A percentile compares a stretch with the other conserved stretches of the same genome.
phyloP scores from a whole-genome alignment of 2,329 filamentous ascomycete genomes.

The Arthrobotrys musiformis region DNA sequence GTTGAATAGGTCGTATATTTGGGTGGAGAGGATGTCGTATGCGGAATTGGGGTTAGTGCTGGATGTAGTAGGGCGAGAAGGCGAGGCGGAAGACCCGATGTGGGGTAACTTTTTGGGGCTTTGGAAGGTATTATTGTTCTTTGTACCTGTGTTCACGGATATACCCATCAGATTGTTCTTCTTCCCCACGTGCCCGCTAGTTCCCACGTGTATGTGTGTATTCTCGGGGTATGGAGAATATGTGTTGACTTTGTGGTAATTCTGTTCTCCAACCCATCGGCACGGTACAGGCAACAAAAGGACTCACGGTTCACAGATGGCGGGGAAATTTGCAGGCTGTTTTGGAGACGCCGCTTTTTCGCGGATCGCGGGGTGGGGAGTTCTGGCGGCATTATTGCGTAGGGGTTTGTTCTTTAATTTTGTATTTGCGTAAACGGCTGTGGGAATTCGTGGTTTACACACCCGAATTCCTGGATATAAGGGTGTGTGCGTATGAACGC shows the following conservation, averaged over 20 bases:
- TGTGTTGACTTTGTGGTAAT: conserved; percentile 41
- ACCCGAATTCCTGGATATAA: not conserved
- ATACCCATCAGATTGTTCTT: conserved; percentile 5
- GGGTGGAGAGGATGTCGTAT: conserved; percentile 11
- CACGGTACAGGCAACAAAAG: not conserved
- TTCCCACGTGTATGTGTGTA: too few relatives aligned
- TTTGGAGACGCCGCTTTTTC: conserved; percentile 39
- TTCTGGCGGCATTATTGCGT: not conserved
- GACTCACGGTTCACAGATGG: conserved; percentile 16
- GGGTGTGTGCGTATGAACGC: not conserved
- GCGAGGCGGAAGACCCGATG: not conserved
- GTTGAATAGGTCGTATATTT: conserved; percentile 23
- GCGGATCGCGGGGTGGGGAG: conserved; percentile 17
- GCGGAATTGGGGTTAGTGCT: not conserved
- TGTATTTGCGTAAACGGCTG: not conserved
- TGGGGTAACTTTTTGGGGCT: not conserved
- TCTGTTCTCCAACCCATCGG: not conserved
- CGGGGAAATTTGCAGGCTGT: conserved; percentile 11
- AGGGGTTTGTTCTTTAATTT: not conserved
- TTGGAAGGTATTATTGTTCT: not conserved
- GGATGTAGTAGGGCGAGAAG: not conserved
- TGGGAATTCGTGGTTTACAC: not conserved
- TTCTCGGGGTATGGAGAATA: not conserved
- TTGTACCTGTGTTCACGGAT: too few relatives aligned
- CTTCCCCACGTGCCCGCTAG: not conserved